phyloP scores from a whole-genome alignment of 305 asterid genomes.

The Euphrasia arctica region DNA sequence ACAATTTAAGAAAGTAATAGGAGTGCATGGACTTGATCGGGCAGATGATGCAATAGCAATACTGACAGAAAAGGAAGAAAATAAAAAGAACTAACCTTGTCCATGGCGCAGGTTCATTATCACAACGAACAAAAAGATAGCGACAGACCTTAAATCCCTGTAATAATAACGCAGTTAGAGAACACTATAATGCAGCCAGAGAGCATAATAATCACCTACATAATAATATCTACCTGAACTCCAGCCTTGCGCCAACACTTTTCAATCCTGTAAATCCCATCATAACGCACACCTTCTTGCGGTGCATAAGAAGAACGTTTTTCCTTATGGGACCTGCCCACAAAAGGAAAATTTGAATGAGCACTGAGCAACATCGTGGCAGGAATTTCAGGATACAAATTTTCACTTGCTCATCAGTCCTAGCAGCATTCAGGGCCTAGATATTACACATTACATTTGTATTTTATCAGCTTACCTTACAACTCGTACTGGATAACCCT shows the following conservation, averaged over 20 bases:
- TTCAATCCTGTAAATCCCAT: conserved; percentile 87
- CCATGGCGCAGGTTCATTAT: conserved; percentile 98
- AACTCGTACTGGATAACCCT: conserved; percentile 92
- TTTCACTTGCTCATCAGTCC: background rate
- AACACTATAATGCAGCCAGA: conserved; percentile 17
- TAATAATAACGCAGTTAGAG: background rate
- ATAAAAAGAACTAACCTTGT: conserved; percentile 44
- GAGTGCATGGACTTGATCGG: conserved; percentile 15
- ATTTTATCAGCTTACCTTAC: conserved; percentile 57
- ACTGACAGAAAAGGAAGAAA: background rate
- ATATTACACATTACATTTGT: conserved; percentile 8
- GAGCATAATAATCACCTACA: conserved; percentile 1
- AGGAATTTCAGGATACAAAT: conserved; percentile 8
- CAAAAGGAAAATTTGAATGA: background rate
- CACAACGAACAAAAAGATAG: conserved; percentile 88
- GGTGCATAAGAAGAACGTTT: conserved; percentile 87
- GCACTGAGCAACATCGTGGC: background rate
- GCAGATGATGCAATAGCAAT: conserved; percentile 7
- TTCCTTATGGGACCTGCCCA: conserved; percentile 70
- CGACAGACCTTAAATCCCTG: conserved; percentile 85
- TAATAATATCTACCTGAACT: conserved; percentile 40
- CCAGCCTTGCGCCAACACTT: conserved; percentile 88
- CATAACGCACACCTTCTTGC: conserved; percentile 74
- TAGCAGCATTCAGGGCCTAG: background rate
- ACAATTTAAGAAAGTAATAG: conserved; percentile 22